phyloP scores from a whole-genome alignment of 2,329 filamentous ascomycete genomes.

The Colletotrichum phormii region DNA sequence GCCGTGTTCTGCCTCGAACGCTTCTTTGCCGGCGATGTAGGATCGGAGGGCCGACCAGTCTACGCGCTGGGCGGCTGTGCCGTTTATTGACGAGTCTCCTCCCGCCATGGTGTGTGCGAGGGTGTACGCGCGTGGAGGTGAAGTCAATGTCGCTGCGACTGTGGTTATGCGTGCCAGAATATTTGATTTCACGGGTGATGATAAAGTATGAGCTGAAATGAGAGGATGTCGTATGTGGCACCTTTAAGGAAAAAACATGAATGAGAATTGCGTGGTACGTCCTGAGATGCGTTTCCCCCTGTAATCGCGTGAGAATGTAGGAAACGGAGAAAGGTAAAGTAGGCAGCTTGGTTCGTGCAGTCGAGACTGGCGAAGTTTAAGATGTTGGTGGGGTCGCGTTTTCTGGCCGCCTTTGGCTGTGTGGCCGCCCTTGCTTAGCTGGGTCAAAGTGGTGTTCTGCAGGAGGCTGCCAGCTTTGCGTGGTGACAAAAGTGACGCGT shows the following conservation, averaged over 20 bases:
- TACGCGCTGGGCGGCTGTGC: constrained; percentile 25
- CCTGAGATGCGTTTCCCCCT: background rate
- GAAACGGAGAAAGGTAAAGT: background rate
- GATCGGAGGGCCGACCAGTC: constrained; percentile 50
- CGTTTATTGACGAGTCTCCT: background rate
- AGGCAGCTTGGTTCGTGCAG: background rate
- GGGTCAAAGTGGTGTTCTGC: background rate
- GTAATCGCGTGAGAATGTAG: background rate
- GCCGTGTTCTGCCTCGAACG: constrained; percentile 45
- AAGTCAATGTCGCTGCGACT: background rate
- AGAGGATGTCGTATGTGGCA: background rate
- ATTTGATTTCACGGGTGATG: background rate
- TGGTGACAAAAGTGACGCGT: background rate
- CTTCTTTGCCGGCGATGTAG: constrained; percentile 56
- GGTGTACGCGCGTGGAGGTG: background rate
- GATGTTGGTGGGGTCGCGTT: background rate
- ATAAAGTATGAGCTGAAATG: background rate
- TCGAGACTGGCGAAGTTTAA: background rate
- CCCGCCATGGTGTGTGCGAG: background rate
- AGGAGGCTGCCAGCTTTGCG: background rate
- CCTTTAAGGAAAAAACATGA: background rate
- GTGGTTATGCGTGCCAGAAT: background rate
- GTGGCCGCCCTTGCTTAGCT: background rate
- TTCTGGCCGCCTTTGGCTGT: background rate
- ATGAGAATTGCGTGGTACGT: background rate